phyloP scores from a whole-genome alignment of 73 alveolate species.

The Blepharisma japonicum region DNA sequence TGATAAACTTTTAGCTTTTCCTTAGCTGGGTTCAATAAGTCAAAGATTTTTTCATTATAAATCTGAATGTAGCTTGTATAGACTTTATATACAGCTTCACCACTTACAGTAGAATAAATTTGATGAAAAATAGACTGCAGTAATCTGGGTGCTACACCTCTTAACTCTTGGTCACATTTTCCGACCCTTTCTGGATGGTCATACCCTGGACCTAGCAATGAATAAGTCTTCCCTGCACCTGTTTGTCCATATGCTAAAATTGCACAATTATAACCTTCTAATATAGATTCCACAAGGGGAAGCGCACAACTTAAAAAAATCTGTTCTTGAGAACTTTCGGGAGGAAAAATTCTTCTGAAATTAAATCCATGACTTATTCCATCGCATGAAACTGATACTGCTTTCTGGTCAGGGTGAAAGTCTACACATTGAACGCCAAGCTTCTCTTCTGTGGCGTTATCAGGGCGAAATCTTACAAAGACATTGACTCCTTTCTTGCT shows the following conservation, averaged over 20 bases:
- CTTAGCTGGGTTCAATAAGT: conserved; percentile 50
- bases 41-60: conserved; percentile 90
- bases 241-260: conserved; percentile 50
- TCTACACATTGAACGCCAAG: conserved; percentile 21
- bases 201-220: conserved; percentile 38
- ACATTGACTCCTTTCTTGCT: conserved; percentile 25
- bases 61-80: conserved; percentile 81
- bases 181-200: conserved; percentile 21
- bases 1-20: conserved; percentile 36
- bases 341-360: conserved; percentile 14
- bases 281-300: conserved; percentile 26
- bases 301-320: not conserved
- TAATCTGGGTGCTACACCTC: conserved; percentile 90
- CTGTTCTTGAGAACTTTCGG: conserved; percentile 30
- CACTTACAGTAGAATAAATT: conserved; percentile 51
- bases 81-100: conserved; percentile 59
- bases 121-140: conserved; percentile 76
- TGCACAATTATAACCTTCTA: conserved; percentile 40
- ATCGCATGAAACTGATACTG: not conserved
- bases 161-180: not conserved
- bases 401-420: not conserved
- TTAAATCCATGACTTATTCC: not conserved
- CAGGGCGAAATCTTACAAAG: conserved; percentile 29
- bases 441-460: conserved; percentile 17
- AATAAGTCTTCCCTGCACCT: conserved; percentile 52